Evolutionary conservation across 306 rosid species (phyloP).

Genomic region (Parietaria judaica): DNA sequence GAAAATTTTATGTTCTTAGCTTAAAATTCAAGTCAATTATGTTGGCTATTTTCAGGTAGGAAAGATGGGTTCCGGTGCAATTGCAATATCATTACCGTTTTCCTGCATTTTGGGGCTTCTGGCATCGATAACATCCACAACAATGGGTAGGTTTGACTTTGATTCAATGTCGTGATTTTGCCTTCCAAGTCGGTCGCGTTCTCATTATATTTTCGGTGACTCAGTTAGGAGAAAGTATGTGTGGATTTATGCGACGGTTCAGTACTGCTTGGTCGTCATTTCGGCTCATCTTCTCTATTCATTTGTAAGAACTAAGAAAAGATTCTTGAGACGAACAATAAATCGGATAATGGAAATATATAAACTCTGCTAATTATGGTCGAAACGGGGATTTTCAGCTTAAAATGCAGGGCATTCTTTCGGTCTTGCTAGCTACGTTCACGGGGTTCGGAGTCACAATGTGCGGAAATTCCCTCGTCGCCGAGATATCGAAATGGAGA

Average conservation of each 20-base stretch:
- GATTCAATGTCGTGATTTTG: slow-evolving; percentile 13
- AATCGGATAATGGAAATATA: neutral
- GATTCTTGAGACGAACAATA: neutral
- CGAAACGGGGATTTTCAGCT: slow-evolving; percentile 28
- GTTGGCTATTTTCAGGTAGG: slow-evolving; percentile 34
- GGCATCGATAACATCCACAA: slow-evolving; percentile 68
- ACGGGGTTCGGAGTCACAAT: slow-evolving; percentile 68
- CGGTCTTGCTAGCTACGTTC: slow-evolving; percentile 62
- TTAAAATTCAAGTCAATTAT: neutral
- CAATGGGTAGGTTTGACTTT: slow-evolving; percentile 51
- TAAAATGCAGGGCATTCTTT: slow-evolving; percentile 52
- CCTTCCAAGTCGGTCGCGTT: neutral
- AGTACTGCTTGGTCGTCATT: slow-evolving; percentile 47
- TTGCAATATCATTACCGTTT: slow-evolving; percentile 72
- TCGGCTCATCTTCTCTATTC: slow-evolving; percentile 53
- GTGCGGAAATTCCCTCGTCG: slow-evolving; percentile 40
- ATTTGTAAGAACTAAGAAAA: slow-evolving; percentile 37
- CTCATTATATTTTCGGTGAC: slow-evolving; percentile 6
- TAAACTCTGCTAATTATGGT: neutral
- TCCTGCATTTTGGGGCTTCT: slow-evolving; percentile 75
- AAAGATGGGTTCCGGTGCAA: slow-evolving; percentile 53
- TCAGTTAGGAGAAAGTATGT: slow-evolving; percentile 59
- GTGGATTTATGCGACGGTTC: slow-evolving; percentile 67
- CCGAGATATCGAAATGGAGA: slow-evolving; percentile 40
- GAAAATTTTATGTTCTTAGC: neutral